Evolutionary conservation across 2,329 filamentous ascomycete genomes (phyloP).

Genomic region (Ceratocystis cacaofunesta): DNA sequence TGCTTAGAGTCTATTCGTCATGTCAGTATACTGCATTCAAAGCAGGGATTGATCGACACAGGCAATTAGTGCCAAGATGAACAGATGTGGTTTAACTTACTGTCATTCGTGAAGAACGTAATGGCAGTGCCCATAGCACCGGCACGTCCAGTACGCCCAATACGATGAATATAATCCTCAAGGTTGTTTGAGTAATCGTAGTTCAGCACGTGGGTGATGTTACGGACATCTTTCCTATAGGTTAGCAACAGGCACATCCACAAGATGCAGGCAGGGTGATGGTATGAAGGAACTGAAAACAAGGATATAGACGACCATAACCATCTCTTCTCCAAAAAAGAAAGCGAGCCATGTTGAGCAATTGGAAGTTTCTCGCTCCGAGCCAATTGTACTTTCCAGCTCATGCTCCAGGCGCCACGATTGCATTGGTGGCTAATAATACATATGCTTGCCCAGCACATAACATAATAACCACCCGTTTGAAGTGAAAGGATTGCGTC

Average conservation of each 20-base stretch:
- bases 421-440: slow-evolving; percentile 9
- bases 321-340: not conserved
- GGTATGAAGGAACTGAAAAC: slow-evolving; percentile 43
- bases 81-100: slow-evolving; percentile 43
- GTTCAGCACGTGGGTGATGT: slow-evolving; percentile 99
- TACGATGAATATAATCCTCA: slow-evolving; percentile 96
- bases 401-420: slow-evolving; percentile 9
- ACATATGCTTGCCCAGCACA: not conserved
- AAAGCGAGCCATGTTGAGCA: not conserved
- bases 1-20: slow-evolving; percentile 61
- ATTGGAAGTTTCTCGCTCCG: not conserved
- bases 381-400: not conserved
- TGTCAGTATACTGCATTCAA: slow-evolving; percentile 23
- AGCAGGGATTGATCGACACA: not conserved
- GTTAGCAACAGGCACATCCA: slow-evolving; percentile 26
- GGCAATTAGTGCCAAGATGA: not conserved
- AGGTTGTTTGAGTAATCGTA: slow-evolving; percentile 99
- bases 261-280: slow-evolving; percentile 52
- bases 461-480: slow-evolving; percentile 3
- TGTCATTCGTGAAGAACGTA: slow-evolving; percentile 98
- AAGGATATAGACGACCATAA: slow-evolving; percentile 5
- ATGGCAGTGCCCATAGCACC: slow-evolving; percentile 92
- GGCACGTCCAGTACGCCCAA: slow-evolving; percentile 89
- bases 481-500: not conserved
- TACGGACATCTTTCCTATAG: slow-evolving; percentile 78